Percentiles rank a stretch among this genome's conserved stretches.
Evolutionary conservation across 352 stramenopile genomes (phyloP).

Genomic region (Globisporangium splendens): DNA sequence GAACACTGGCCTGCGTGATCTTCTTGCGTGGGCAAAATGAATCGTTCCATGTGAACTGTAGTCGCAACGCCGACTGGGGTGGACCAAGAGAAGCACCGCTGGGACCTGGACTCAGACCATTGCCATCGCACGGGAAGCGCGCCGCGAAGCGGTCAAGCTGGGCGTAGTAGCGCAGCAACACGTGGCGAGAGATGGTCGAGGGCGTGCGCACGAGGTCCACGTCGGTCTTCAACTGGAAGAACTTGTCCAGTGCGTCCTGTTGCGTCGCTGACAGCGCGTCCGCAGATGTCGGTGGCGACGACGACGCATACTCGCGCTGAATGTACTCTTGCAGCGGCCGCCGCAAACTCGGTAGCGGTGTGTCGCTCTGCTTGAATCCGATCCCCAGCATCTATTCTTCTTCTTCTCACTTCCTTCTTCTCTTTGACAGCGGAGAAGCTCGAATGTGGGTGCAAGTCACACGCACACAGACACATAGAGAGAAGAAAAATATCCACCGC

Average conservation of each 20-base stretch:
- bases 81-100: constrained; percentile 2
- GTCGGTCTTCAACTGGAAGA: constrained; percentile 57
- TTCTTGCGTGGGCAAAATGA: constrained; percentile 89
- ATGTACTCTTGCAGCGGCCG: constrained; percentile 68
- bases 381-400: constrained; percentile 54
- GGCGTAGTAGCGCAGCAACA: constrained; percentile 73
- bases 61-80: constrained; percentile 19
- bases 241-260: constrained; percentile 37
- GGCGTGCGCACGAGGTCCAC: constrained; percentile 69
- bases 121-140: constrained; percentile 51
- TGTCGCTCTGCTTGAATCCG: constrained; percentile 74
- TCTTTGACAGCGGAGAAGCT: not conserved
- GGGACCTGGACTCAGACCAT: not conserved
- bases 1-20: constrained; percentile 50
- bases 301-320: constrained; percentile 52
- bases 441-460: not conserved
- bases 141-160: constrained; percentile 63
- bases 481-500: no score
- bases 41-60: constrained; percentile 90
- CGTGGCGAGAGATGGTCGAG: constrained; percentile 58
- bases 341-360: constrained; percentile 27
- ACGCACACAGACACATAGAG: no score
- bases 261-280: constrained; percentile 15
- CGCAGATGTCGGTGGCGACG: not conserved
- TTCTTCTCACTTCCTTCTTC: not conserved